A percentile compares a stretch with the other conserved stretches of the same genome.
Conservation (phyloP, 2,329 filamentous ascomycete genomes). For the Colletotrichum neosansevieriae region DNA sequence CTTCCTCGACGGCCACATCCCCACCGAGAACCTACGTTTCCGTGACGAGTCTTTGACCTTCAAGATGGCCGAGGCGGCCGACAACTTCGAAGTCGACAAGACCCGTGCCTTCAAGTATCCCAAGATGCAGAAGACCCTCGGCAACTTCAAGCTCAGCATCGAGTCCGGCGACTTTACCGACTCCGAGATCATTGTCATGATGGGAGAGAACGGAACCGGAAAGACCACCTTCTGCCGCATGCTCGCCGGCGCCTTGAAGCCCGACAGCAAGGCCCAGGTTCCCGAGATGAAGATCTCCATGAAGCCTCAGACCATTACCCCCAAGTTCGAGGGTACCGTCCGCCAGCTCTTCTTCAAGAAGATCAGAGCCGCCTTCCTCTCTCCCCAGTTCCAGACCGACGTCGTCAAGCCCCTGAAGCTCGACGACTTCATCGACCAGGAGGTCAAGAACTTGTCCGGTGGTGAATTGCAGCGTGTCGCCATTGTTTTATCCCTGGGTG, state of each 20-base stretch:
- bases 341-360: constrained; percentile 99
- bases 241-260: constrained; percentile 92
- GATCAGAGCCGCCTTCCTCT: constrained; percentile 96
- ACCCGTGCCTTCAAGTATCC: constrained; percentile 89
- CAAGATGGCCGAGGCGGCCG: constrained; percentile 88
- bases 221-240: constrained; percentile 99
- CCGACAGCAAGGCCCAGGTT: constrained; percentile 81
- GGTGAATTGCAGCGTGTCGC: constrained; percentile 99
- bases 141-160: constrained; percentile 85
- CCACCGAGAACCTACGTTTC: constrained; percentile 98
- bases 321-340: constrained; percentile 97
- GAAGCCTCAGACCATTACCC: constrained; percentile 99
- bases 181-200: constrained; percentile 99
- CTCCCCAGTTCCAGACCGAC: constrained; percentile 98
- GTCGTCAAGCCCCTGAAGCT: constrained; percentile 99
- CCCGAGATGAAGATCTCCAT: constrained; percentile 98
- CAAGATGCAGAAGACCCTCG: constrained; percentile 91
- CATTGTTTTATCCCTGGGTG: constrained; percentile 94
- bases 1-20: constrained; percentile 97
- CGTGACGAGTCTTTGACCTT: constrained; percentile 97
- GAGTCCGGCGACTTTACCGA: constrained; percentile 92
- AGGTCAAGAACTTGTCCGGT: constrained; percentile 98
- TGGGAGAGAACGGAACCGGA: constrained; percentile 99
- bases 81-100: constrained; percentile 89
- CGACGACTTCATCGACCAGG: constrained; percentile 99